phyloP scores from a whole-genome alignment of 805 yeast species.

The Pachysolen tannophilus region DNA sequence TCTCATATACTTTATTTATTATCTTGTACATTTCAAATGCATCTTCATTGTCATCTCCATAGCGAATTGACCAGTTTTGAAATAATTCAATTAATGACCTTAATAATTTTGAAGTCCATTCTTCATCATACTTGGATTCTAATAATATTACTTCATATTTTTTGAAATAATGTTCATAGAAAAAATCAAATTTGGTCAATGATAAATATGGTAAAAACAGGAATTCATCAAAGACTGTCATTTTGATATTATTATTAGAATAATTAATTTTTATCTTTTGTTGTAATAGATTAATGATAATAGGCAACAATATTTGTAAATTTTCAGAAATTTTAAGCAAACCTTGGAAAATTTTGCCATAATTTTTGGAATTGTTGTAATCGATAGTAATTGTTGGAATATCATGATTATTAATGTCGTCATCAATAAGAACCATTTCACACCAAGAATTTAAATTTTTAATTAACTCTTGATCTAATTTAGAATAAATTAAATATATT shows the following conservation, averaged over 20 bases:
- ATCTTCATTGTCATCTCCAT: too few relatives aligned
- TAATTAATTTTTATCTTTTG: too few relatives aligned
- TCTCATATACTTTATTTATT: background rate
- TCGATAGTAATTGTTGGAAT: background rate
- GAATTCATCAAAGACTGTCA: too few relatives aligned
- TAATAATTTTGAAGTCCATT: background rate
- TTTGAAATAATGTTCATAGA: too few relatives aligned
- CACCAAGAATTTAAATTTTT: conserved; percentile 5
- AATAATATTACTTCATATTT: too few relatives aligned
- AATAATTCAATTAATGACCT: background rate
- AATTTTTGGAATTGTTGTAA: background rate
- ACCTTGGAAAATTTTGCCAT: conserved; percentile 1
- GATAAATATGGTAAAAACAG: too few relatives aligned
- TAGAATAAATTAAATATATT: background rate
- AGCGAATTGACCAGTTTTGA: background rate
- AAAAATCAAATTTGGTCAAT: too few relatives aligned
- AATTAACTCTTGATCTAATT: background rate
- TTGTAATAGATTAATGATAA: background rate
- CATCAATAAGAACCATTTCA: conserved; percentile 4
- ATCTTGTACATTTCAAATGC: background rate
- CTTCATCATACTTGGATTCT: too few relatives aligned
- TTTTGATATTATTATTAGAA: too few relatives aligned
- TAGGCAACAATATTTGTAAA: background rate
- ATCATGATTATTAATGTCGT: too few relatives aligned
- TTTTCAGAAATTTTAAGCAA: conserved; percentile 3